These are phyloP conservation scores for Lentinula sp. DNA, from an alignment of 768 basidiomycete species.

Conservation along the genomic window DNA sequence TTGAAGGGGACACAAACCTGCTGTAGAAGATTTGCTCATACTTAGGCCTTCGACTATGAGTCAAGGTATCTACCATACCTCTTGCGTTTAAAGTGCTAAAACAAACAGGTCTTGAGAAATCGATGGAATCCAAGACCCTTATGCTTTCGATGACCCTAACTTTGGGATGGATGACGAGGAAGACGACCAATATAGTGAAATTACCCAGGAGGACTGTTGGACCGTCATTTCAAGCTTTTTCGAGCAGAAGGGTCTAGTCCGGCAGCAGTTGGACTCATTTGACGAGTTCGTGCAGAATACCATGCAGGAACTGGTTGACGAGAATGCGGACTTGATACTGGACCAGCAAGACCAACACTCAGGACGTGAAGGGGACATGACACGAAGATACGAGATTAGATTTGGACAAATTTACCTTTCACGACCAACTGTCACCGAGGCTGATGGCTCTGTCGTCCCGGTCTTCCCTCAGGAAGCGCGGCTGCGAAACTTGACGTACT, in stretches of 20 bases:
- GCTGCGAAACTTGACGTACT: constrained; percentile 92
- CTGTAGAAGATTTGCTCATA: not conserved
- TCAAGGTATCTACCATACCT: constrained; percentile 39
- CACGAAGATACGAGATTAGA: constrained; percentile 93
- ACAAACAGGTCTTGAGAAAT: constrained; percentile 1
- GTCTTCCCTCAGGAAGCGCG: constrained; percentile 97
- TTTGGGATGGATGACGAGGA: constrained; percentile 54
- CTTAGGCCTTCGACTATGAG: constrained; percentile 31
- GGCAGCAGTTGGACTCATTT: constrained; percentile 96
- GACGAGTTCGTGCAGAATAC: constrained; percentile 99
- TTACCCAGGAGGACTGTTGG: constrained; percentile 94
- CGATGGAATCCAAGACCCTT: constrained; percentile 38
- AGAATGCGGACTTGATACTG: constrained; percentile 90
- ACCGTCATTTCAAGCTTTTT: constrained; percentile 95
- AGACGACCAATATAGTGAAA: constrained; percentile 57
- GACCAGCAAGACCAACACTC: constrained; percentile 97
- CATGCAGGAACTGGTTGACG: constrained; percentile 98
- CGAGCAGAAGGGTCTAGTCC: constrained; percentile 93
- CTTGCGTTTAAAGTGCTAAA: not conserved
- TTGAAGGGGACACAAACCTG: not conserved
- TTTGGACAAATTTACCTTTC: constrained; percentile 98
- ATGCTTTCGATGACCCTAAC: constrained; percentile 55
- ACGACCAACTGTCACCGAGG: constrained; percentile 89
- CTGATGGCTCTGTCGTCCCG: constrained; percentile 89
- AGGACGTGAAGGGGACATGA: constrained; percentile 71